Conservation (phyloP, 805 yeast species). For the Metschnikowia santaceciliae region DNA sequence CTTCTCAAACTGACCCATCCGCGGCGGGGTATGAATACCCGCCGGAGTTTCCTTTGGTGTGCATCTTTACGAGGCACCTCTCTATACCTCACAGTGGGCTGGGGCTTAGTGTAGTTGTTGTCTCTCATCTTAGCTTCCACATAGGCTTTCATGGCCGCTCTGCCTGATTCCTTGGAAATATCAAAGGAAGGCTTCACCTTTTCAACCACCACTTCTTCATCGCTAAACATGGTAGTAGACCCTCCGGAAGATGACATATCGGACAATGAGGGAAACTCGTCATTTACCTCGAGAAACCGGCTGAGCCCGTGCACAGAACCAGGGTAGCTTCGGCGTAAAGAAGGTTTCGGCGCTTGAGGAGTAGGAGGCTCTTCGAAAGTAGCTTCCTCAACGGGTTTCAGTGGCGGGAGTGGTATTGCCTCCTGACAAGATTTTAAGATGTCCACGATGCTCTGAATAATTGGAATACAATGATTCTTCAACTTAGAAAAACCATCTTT, state of each 20-base stretch:
- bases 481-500: not conserved
- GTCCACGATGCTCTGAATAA: not conserved
- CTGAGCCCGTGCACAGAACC: constrained; percentile 3
- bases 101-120: not conserved
- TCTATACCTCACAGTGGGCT: not conserved
- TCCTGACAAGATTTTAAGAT: not conserved
- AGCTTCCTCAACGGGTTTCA: not conserved
- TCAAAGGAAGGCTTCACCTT: constrained; percentile 10
- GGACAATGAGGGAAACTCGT: not conserved
- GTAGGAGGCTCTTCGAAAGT: not conserved
- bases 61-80: constrained; percentile 1
- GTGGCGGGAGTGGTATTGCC: not conserved
- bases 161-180: constrained; percentile 11
- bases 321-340: not conserved
- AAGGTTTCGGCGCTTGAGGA: not conserved
- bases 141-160: constrained; percentile 12
- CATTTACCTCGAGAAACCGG: not conserved
- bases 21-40: constrained; percentile 10
- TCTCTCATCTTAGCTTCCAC: constrained; percentile 7
- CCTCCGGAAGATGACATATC: not conserved
- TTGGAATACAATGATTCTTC: not conserved
- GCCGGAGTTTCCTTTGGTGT: constrained; percentile 2
- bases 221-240: not conserved
- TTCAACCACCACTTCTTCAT: not conserved
- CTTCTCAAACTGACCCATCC: constrained; percentile 11